phyloP scores from a whole-genome alignment of 495 filamentous ascomycete genomes.

The Penicillium salamii region DNA sequence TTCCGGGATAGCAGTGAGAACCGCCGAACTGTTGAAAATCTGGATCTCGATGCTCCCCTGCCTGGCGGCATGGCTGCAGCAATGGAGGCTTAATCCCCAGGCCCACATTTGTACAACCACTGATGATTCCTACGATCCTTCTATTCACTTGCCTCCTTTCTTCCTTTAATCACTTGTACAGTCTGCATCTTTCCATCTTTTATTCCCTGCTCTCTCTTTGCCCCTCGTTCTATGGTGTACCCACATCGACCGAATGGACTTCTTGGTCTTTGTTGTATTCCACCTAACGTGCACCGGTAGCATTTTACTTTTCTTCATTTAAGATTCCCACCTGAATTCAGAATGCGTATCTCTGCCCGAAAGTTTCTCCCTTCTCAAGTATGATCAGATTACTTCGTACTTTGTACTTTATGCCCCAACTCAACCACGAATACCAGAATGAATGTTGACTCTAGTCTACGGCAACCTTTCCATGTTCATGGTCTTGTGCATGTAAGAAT shows the following conservation, averaged over 20 bases:
- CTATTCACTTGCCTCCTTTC: background rate
- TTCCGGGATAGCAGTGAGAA: slow-evolving; percentile 72
- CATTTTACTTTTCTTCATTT: slow-evolving; percentile 17
- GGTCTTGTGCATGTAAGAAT: background rate
- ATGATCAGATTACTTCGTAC: background rate
- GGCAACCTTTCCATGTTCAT: background rate
- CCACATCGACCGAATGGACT: too few relatives aligned
- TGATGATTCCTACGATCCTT: slow-evolving; percentile 10
- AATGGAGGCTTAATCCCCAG: slow-evolving; percentile 17
- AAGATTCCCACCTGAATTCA: slow-evolving; percentile 27
- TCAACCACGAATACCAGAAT: background rate
- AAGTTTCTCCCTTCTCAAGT: background rate
- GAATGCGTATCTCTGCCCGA: slow-evolving; percentile 1
- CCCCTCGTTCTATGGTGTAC: background rate
- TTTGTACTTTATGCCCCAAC: too few relatives aligned
- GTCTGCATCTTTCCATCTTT: background rate
- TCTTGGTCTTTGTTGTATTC: too few relatives aligned
- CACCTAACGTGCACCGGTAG: slow-evolving; percentile 19
- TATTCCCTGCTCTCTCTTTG: slow-evolving; percentile 3
- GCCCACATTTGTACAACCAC: slow-evolving; percentile 18
- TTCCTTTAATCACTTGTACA: slow-evolving; percentile 12
- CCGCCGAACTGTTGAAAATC: slow-evolving; percentile 65
- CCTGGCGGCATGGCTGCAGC: slow-evolving; percentile 38
- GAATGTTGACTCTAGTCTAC: background rate
- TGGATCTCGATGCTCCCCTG: slow-evolving; percentile 71